Evolutionary conservation across 805 yeast genomes (phyloP), one percentile per base, ranked within the genome.

Genomic region (Ogataea salicorniae): DNA sequence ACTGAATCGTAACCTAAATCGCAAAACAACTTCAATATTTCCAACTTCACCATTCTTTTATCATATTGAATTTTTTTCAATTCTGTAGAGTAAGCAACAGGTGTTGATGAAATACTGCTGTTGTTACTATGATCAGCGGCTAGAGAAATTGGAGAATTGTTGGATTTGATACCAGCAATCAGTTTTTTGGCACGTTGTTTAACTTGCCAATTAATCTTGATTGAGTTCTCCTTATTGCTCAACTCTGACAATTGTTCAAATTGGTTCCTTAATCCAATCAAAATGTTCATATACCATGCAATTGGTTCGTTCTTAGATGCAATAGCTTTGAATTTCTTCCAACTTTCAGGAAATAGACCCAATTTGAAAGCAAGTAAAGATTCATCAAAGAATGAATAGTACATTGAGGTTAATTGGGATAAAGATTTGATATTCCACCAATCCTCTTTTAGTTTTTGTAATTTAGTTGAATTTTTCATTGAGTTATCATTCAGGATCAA

Each of bases 321-420:
- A 43, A 76, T 53, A 14, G 59, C 48, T 43, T 69, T 69, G 37
- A 70, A 58, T 6, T 66, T 50, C 3, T 53, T 47, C 41, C 44
- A 36, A 2, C 68, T 53, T 5, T 47, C 72, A 6, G 68, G 60
- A 34, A 77, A 61, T 3, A 79, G 58, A n/a, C 76, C 74, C 23
- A 81, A 54, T 56, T 82, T 82, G 66, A 70, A 79, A 34, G 83
- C 64, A 16, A 84, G 66, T 31, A 76, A 67, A 18, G 80, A 61
- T 63, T 85, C 92, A 63, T 85, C 92, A 57, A 77, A 76, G 36
- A 81, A 59, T 6, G 83, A 77, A 63, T 84, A 85, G 62, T 83
- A 85, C 5, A 84, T 60, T 38, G 81, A 76, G 31, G 77, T 66
- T 22, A 77, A 51, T 39, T 84, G 82, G 13, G 76, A 73, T 36